A percentile compares a stretch with the other conserved stretches of the same genome.
These are phyloP conservation scores for Cercophora newfieldiana DNA, from an alignment of 495 filamentous ascomycete species.

Conservation along the genomic window DNA sequence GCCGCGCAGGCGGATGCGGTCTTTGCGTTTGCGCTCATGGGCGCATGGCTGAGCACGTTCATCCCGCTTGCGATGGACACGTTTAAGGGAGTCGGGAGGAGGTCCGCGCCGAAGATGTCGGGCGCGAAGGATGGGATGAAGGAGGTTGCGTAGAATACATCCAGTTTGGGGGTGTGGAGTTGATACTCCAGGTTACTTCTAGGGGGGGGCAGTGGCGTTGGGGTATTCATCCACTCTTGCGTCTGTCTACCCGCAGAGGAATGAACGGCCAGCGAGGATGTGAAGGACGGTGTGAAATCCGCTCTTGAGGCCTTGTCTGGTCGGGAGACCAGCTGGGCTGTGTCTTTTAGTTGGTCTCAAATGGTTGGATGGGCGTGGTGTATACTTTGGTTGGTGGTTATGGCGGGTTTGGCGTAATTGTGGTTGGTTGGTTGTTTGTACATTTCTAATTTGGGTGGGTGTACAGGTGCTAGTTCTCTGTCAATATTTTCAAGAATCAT, in stretches of 20 bases:
- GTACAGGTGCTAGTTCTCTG: neutral
- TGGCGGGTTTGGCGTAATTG: neutral
- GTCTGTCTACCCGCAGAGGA: no score
- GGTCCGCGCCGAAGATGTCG: slow-evolving; percentile 16
- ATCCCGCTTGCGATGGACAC: slow-evolving; percentile 38
- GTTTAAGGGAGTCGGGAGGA: slow-evolving; percentile 36
- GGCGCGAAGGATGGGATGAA: neutral
- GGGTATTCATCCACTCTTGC: no score
- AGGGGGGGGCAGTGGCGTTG: no score
- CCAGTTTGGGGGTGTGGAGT: neutral
- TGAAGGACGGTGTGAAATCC: neutral
- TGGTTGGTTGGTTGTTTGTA: neutral
- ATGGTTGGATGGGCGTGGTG: neutral
- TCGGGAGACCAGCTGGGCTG: slow-evolving; percentile 19
- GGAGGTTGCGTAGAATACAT: neutral
- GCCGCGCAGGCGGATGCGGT: slow-evolving; percentile 49
- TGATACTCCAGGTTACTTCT: neutral
- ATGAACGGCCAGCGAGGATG: no score
- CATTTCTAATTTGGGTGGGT: neutral
- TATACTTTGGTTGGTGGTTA: neutral
- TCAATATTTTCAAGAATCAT: no score
- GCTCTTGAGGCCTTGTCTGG: neutral
- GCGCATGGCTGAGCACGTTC: slow-evolving; percentile 45
- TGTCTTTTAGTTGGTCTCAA: neutral
- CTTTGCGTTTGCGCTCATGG: slow-evolving; percentile 45